These are phyloP conservation scores for Eucalyptus melliodora DNA, from an alignment of 345 rosid species.

Conservation along the genomic window DNA sequence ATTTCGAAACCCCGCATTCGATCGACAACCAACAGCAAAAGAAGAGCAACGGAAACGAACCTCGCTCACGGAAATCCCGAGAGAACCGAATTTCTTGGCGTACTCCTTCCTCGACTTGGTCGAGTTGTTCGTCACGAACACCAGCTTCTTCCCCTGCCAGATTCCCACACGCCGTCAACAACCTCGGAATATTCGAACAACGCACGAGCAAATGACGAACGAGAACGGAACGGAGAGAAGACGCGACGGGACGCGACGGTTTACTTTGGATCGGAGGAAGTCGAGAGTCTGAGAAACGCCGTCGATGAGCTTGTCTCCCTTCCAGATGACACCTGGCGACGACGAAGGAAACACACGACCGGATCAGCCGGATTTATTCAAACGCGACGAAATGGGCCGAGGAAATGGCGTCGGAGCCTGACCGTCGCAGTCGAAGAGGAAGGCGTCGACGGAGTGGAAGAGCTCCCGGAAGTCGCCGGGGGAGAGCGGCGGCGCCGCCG, in stretches of 20 bases:
- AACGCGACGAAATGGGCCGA: not conserved
- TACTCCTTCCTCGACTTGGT: conserved; percentile 64
- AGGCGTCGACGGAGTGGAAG: conserved; percentile 28
- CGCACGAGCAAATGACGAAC: no score
- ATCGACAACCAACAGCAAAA: not conserved
- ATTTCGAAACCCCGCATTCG: not conserved
- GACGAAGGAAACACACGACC: not conserved
- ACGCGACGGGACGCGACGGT: no score
- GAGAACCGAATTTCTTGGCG: conserved; percentile 52
- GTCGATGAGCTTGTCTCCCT: conserved; percentile 68
- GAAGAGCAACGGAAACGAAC: conserved; percentile 4
- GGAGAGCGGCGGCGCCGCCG: conserved; percentile 8
- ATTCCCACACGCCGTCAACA: not conserved
- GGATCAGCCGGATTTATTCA: not conserved
- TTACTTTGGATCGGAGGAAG: conserved; percentile 59
- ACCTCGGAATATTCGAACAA: not conserved
- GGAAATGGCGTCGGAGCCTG: not conserved
- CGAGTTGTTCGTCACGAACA: conserved; percentile 84
- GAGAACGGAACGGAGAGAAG: not conserved
- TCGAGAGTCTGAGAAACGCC: conserved; percentile 57
- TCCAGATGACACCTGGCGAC: conserved; percentile 80
- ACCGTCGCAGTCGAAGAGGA: conserved; percentile 42
- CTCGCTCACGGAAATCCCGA: conserved; percentile 69
- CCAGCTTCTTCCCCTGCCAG: conserved; percentile 63
- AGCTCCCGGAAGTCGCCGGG: not conserved